Base-by-base conservation (phyloP, 306 rosid species). In the Prunus padus region DNA sequence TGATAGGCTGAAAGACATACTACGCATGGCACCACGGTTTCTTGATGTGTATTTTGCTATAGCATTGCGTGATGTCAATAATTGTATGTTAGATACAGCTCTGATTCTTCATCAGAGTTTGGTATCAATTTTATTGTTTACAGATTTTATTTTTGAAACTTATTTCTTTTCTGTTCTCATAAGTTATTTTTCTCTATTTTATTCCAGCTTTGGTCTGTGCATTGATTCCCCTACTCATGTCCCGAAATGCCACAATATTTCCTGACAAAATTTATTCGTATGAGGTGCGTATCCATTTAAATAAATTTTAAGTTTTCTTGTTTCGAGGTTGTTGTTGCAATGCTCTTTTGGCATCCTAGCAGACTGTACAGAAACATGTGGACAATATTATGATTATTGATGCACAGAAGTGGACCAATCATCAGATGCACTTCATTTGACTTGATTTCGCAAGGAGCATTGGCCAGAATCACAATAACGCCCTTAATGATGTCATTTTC, bases 161-260 rank as follows among this genome's bases (percentile, higher is more conserved):
- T 37, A 37, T 37, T 37, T 37, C 42, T 37, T 37, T 37, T 37
- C 9, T 37, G 42, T 37, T 50, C 72, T 76, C 72, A 52, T 67
- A 56, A 60, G 15, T 65, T 67, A 50, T 75, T 65, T 37, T 76
- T 73, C 67, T 33, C 62, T 72, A 63, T 67, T 51, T 76, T 67
- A 81, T 85, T 82, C 75, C 97, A 95, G 98, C 98, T 81, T 88
- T 92, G 87, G 83, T 92, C 56, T 92, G 98, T 86, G 96, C 98
- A 31, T 89, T 90, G 89, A 79, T 95, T 80, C 96, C 97, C 59
- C 83, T 90, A 71, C 96, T 95, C 59, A 84, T 95, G 98, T 86
- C 97, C 83, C 90, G 96, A 86, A 87, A 76, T 81, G 83, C 93
- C 75, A 85, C 95, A 80, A 79, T 90, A 74, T 92, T 95, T 86